Evolutionary conservation across 2,329 filamentous ascomycete genomes (phyloP), one percentile per base, ranked within the genome.

Genomic region (Ophiosphaerella korrae): DNA sequence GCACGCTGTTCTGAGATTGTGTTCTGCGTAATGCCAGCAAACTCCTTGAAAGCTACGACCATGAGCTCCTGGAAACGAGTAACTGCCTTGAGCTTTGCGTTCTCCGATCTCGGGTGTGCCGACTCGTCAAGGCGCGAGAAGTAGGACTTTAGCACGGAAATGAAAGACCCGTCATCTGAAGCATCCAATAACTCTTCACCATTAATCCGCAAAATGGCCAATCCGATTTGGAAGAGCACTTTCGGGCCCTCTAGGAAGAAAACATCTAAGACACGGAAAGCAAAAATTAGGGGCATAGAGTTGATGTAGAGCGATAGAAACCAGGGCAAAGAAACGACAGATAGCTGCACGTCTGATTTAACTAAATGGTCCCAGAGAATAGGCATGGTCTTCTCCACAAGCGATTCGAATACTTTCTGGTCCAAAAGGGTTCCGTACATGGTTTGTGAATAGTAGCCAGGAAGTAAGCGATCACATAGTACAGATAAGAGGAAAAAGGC

Each of bases 381-480:
- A 1, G 94, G 94, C 92, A 99, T 97, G 1, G 94, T 99, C 77
- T 91, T 94, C 74, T 99, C 94, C n/a, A 99, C 94, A 3, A 99
- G 81, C 2, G 90, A 95, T 76, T 99, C 94, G 66, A 99, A 99
- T 12, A 99, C 94, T 62, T 94, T 91, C 68, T 99, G 94, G 68
- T 99, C 94, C 34, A 99, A 83, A 5, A 99, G 81, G 1, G 94
- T 99, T 62, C 94, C 94, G 75, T 99, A 99, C 94, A 99, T 99
- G 59, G 95, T 99, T 14, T 89, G 95, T 5, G 93, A 97, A 74
- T 99, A 99, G 78, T 99, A 99, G 4, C 94, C 94, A 0, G 94
- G 94, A 3, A 97, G 84, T 2, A 99, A 81, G 40, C 93, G 88
- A 72, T 97, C 93, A 77, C 94, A 99, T 13, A 99, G 81, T 1